A percentile compares a stretch with the other conserved stretches of the same genome.
These are phyloP conservation scores for Citrus maxima DNA, from an alignment of 345 rosid genomes.

Conservation along the genomic window DNA sequence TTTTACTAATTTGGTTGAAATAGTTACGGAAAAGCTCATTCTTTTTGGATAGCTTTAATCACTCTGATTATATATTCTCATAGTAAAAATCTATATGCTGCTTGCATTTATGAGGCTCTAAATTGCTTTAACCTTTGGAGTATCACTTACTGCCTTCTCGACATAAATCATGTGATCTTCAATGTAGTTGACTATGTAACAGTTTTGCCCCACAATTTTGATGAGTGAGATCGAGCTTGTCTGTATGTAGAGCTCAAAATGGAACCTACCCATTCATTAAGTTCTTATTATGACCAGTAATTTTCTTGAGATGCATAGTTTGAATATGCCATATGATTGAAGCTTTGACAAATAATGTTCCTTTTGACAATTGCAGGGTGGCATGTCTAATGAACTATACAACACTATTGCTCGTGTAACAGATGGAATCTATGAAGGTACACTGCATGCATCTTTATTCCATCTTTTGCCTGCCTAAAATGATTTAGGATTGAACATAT, in stretches of 20 bases:
- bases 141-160: neutral
- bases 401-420: constrained; percentile 89
- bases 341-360: constrained; percentile 8
- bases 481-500: constrained; percentile 5
- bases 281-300: neutral
- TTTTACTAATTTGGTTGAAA: neutral
- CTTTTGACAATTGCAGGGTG: constrained; percentile 56
- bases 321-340: neutral
- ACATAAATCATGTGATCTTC: neutral
- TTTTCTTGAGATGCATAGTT: neutral
- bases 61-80: neutral
- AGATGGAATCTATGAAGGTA: constrained; percentile 95
- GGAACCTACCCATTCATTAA: neutral
- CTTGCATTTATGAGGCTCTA: neutral
- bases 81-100: neutral
- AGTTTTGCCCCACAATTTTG: neutral
- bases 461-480: neutral
- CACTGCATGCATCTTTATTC: neutral
- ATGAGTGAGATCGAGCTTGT: neutral
- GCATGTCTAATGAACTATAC: constrained; percentile 98
- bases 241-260: neutral
- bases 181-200: neutral
- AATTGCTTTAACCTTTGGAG: neutral
- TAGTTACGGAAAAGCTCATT: neutral
- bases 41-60: neutral